Evolutionary conservation across 805 yeast species (phyloP).

Genomic region (Kregervanrija fluxuum): DNA sequence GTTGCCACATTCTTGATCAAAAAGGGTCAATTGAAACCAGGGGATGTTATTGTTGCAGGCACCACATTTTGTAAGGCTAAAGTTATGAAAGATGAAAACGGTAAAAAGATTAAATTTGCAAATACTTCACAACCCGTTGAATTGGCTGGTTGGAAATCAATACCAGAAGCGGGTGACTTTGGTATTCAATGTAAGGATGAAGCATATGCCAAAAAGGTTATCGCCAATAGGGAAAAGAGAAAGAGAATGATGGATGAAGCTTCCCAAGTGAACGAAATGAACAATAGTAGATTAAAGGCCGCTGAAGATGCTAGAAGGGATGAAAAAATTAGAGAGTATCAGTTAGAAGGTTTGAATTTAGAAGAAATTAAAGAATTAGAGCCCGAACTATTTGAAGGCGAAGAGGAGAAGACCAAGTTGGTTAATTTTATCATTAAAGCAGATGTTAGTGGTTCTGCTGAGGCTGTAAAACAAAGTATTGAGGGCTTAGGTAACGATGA

Average conservation of each 20-base stretch:
- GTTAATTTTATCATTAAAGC: slow-evolving; percentile 72
- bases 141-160: slow-evolving; percentile 87
- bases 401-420: slow-evolving; percentile 24
- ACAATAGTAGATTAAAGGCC: slow-evolving; percentile 54
- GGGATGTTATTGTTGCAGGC: slow-evolving; percentile 79
- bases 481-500: slow-evolving; percentile 81
- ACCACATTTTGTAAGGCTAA: slow-evolving; percentile 78
- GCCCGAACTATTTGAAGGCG: slow-evolving; percentile 26
- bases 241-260: slow-evolving; percentile 48
- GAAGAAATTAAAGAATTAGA: slow-evolving; percentile 35
- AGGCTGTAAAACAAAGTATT: slow-evolving; percentile 82
- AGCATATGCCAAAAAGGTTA: slow-evolving; percentile 65
- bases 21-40: slow-evolving; percentile 67
- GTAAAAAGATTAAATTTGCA: slow-evolving; percentile 55
- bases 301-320: slow-evolving; percentile 45
- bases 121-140: slow-evolving; percentile 89
- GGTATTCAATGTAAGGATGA: slow-evolving; percentile 73
- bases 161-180: slow-evolving; percentile 88
- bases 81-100: slow-evolving; percentile 67
- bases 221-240: slow-evolving; percentile 53
- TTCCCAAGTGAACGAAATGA: slow-evolving; percentile 61
- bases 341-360: slow-evolving; percentile 51
- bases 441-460: slow-evolving; percentile 92
- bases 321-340: slow-evolving; percentile 48
- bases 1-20: slow-evolving; percentile 80